phyloP scores from a whole-genome alignment of 2,329 filamentous ascomycete species.

The Microcera coccophila region DNA sequence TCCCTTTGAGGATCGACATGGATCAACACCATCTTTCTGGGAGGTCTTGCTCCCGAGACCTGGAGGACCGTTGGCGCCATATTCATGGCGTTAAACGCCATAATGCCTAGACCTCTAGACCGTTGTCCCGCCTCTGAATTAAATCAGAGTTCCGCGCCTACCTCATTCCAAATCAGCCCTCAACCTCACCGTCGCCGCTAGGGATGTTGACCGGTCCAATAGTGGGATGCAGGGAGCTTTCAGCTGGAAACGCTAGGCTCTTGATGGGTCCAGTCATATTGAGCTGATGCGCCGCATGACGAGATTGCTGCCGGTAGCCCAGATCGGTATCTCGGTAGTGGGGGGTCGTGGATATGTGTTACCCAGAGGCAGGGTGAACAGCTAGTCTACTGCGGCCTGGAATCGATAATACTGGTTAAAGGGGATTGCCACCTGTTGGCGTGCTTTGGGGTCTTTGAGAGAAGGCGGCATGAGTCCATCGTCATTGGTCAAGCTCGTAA shows the following conservation, averaged over 20 bases:
- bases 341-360: background rate
- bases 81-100: constrained; percentile 20
- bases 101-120: constrained; percentile 8
- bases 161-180: background rate
- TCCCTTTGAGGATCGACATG: background rate
- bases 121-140: background rate
- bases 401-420: background rate
- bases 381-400: background rate
- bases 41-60: background rate
- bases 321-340: background rate
- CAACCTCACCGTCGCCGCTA: background rate
- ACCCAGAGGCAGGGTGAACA: background rate
- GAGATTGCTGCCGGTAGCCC: background rate
- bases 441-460: background rate
- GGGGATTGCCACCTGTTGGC: too few relatives aligned
- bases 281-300: background rate
- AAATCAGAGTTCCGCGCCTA: background rate
- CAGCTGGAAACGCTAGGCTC: background rate
- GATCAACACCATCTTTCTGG: background rate
- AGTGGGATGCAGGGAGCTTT: background rate
- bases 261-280: background rate
- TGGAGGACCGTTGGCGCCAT: constrained; percentile 17
- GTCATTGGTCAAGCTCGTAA: background rate
- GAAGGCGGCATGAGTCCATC: background rate
- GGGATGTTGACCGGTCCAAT: background rate